Base-by-base conservation (phyloP, 2,329 filamentous ascomycete genomes). In the Kalaharituber pfeilii region DNA sequence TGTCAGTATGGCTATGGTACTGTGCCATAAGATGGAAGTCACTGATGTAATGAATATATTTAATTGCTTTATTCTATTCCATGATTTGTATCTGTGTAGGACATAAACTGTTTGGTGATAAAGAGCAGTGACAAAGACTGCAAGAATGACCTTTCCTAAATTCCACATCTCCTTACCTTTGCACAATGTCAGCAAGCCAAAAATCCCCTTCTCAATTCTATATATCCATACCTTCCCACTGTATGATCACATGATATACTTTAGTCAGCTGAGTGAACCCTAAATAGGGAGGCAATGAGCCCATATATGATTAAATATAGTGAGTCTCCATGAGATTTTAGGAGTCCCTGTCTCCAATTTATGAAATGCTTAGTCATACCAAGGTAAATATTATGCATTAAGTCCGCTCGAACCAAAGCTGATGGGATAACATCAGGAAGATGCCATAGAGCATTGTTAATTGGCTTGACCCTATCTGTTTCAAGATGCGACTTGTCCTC, bases 191-290 rank as follows among this genome's bases (percentile, higher is more conserved):
- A n/a, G n/a, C n/a, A n/a, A n/a, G n/a, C n/a, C n/a, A n/a, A n/a
- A n/a, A n/a, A n/a, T n/a, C n/a, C n/a, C n/a, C n/a, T n/a, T n/a
- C n/a, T n/a, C n/a, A n/a, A n/a, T n/a, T n/a, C n/a, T n/a, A n/a
- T n/a, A n/a, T n/a, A n/a, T n/a, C n/a, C n/a, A n/a, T n/a, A n/a
- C 47, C 45, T 11, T 51, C 20, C 52, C 52, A 56, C 24, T 54
- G 52, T 1, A 20, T 52, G 18, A 57, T 29, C 22, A 33, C 13
- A 1, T 22, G 25, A 27, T 54, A 54, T 7, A 28, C n/a, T 24
- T 52, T 52, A 1, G 13, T 54, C 2, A 22, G 52, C 4, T 22
- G n/a, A 5, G 25, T 26, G 22, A 55, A 52, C 7, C 8, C 49
- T 5, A 39, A 42, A 49, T 57, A 53, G 3, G 28, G 11, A 5